Percentiles rank a stretch among this genome's conserved stretches.
Evolutionary conservation across 169 alveolate species (phyloP).

Genomic region (Cryptosporidium sp.): DNA sequence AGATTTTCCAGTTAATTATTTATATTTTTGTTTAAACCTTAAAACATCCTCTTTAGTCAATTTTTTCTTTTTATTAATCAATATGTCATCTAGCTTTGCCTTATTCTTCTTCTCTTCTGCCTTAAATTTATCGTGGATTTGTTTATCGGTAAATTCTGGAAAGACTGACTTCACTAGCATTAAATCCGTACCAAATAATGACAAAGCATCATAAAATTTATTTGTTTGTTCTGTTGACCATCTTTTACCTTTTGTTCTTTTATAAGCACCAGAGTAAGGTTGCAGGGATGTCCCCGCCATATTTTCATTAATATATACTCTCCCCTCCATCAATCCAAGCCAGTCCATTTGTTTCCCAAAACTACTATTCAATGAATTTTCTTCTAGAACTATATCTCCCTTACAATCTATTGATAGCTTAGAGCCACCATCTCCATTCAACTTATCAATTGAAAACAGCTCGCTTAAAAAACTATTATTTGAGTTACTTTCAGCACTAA

Average conservation of each 20-base stretch:
- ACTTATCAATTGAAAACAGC: constrained; percentile 51
- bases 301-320: constrained; percentile 71
- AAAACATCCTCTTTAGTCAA: constrained; percentile 58
- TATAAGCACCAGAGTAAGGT: constrained; percentile 78
- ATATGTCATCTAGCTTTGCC: constrained; percentile 29
- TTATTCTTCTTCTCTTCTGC: constrained; percentile 77
- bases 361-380: neutral
- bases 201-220: constrained; percentile 78
- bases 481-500: neutral
- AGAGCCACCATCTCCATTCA: constrained; percentile 15
- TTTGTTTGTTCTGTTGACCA: constrained; percentile 80
- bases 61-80: constrained; percentile 45
- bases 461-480: constrained; percentile 25
- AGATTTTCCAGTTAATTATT: neutral
- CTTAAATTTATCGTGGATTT: constrained; percentile 77
- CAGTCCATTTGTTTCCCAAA: constrained; percentile 49
- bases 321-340: constrained; percentile 70
- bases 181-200: constrained; percentile 78
- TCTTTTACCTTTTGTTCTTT: constrained; percentile 78
- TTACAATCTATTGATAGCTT: constrained; percentile 58
- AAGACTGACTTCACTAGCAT: constrained; percentile 77
- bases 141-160: constrained; percentile 79
- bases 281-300: constrained; percentile 73
- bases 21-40: constrained; percentile 36
- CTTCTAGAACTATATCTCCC: constrained; percentile 59